Evolutionary conservation across 2,329 filamentous ascomycete genomes (phyloP).

Genomic region (Apiospora rasikravindrae): DNA sequence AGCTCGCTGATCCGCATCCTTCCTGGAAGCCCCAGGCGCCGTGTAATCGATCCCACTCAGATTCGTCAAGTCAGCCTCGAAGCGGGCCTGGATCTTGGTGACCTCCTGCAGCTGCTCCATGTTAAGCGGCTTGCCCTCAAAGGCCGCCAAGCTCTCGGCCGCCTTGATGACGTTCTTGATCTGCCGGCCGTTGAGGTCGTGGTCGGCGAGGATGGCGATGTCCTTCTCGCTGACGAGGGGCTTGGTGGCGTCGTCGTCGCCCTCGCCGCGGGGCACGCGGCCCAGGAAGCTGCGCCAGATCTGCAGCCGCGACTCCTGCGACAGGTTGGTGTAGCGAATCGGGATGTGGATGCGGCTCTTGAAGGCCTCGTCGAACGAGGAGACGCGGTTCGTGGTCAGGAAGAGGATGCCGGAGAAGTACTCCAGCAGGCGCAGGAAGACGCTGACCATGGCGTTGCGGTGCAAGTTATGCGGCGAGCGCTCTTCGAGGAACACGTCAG

Average conservation of each 20-base stretch:
- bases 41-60: constrained; percentile 28
- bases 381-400: constrained; percentile 31
- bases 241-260: neutral
- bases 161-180: constrained; percentile 41
- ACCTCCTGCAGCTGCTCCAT: constrained; percentile 36
- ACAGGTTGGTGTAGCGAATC: constrained; percentile 30
- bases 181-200: constrained; percentile 40
- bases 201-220: constrained; percentile 28
- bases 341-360: constrained; percentile 32
- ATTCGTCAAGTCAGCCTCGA: constrained; percentile 35
- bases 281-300: constrained; percentile 37
- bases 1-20: constrained; percentile 22
- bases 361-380: constrained; percentile 32
- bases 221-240: constrained; percentile 26
- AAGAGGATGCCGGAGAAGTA: constrained; percentile 32
- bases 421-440: constrained; percentile 29
- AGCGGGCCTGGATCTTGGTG: constrained; percentile 38
- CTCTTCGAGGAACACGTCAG: constrained; percentile 41
- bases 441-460: constrained; percentile 30
- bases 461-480: constrained; percentile 31
- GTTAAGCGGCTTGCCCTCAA: constrained; percentile 36
- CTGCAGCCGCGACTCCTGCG: constrained; percentile 26
- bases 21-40: constrained; percentile 26
- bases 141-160: constrained; percentile 39
- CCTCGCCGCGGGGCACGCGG: constrained; percentile 31